A percentile compares a stretch with the other conserved stretches of the same genome.
phyloP scores from a whole-genome alignment of 1,139 yeast genomes.

The Pichia kudriavzevii region DNA sequence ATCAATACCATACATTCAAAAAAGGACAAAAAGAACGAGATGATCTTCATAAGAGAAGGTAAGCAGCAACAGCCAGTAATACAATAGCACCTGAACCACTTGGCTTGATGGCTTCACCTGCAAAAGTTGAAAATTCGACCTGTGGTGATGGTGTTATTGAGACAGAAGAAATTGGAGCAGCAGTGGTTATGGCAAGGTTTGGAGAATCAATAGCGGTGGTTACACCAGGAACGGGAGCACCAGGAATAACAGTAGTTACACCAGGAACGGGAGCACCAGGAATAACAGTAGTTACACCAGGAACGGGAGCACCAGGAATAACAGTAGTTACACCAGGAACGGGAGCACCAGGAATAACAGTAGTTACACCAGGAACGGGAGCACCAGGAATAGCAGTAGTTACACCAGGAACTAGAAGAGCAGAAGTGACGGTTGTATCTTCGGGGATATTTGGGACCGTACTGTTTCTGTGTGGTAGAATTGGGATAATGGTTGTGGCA shows the following conservation, averaged over 20 bases:
- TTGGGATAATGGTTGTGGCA: no score
- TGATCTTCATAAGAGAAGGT: no score
- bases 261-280: neutral
- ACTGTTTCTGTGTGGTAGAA: no score
- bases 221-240: neutral
- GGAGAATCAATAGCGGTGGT: neutral
- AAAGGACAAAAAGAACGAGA: no score
- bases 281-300: neutral
- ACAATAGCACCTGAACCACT: slow-evolving; percentile 3
- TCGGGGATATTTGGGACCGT: no score
- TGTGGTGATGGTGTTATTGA: neutral
- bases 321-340: neutral
- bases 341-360: no score
- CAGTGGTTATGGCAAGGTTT: neutral
- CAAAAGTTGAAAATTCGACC: slow-evolving; percentile 2
- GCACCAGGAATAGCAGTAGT: no score
- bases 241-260: neutral
- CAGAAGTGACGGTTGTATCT: no score
- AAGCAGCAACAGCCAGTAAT: slow-evolving; percentile 5
- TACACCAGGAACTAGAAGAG: no score
- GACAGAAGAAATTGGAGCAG: neutral
- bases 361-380: no score
- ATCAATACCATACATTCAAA: no score
- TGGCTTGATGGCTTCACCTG: slow-evolving; percentile 4
- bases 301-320: neutral